A percentile compares a stretch with the other conserved stretches of the same genome.
These are phyloP conservation scores for Colletotrichum shisoi DNA, from an alignment of 2,329 filamentous ascomycete genomes.

Conservation along the genomic window DNA sequence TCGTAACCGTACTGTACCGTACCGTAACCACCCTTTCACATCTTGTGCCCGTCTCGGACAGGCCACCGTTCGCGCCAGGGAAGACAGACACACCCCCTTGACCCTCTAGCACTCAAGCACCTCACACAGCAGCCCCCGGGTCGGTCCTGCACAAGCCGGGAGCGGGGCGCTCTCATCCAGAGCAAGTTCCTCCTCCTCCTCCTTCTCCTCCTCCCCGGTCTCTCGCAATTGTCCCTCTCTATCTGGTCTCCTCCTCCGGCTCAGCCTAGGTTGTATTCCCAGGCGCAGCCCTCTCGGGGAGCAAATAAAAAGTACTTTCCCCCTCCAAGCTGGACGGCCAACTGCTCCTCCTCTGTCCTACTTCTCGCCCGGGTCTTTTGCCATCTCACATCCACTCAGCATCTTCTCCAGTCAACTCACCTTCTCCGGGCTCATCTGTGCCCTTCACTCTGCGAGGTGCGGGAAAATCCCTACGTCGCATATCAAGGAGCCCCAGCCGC, in stretches of 20 bases:
- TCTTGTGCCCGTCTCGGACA: constrained; percentile 18
- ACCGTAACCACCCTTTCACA: neutral
- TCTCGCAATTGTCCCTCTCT: neutral
- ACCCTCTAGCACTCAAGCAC: constrained; percentile 4
- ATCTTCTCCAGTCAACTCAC: neutral
- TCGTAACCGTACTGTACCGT: neutral
- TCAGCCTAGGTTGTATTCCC: constrained; percentile 18
- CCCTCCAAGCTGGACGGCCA: neutral
- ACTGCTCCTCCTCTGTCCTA: neutral
- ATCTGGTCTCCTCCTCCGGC: constrained; percentile 9
- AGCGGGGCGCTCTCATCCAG: constrained; percentile 12
- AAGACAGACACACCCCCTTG: neutral
- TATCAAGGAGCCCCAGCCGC: neutral
- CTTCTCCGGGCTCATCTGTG: neutral
- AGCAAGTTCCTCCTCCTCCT: neutral
- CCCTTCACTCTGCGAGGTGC: neutral
- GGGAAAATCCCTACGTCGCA: neutral
- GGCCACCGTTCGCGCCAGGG: constrained; percentile 18
- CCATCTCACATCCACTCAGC: neutral
- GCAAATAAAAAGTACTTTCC: constrained; percentile 35
- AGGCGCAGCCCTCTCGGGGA: constrained; percentile 28
- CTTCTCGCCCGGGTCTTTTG: neutral
- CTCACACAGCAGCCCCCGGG: constrained; percentile 2
- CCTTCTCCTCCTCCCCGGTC: neutral
- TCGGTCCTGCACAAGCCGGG: constrained; percentile 14